A percentile compares a stretch with the other conserved stretches of the same genome.
These are phyloP conservation scores for Hypoxylon perforatum DNA, from an alignment of 495 filamentous ascomycete genomes.

Conservation along the genomic window DNA sequence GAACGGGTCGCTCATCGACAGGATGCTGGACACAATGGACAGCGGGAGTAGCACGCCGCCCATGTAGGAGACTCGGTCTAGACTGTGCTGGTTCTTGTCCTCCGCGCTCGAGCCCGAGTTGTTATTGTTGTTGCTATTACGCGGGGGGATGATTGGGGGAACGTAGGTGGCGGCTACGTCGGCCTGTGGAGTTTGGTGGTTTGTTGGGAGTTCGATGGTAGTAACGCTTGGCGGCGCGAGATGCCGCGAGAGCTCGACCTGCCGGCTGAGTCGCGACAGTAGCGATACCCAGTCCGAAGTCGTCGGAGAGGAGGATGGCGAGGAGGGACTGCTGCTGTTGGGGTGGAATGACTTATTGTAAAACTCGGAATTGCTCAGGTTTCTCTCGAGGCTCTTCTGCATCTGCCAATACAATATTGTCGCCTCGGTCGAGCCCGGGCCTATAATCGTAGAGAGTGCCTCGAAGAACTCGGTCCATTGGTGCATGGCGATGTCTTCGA, in stretches of 20 bases:
- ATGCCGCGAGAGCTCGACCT: conserved; percentile 32
- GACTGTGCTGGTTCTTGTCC: conserved; percentile 49
- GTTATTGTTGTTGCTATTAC: not conserved
- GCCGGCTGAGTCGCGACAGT: conserved; percentile 41
- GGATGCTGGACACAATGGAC: conserved; percentile 54
- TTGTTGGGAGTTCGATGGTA: not conserved
- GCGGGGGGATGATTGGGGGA: not conserved
- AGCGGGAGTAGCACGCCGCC: conserved; percentile 56
- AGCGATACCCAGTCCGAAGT: conserved; percentile 43
- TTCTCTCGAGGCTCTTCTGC: conserved; percentile 49
- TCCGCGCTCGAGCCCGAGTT: not conserved
- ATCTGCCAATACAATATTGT: conserved; percentile 42
- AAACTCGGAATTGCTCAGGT: conserved; percentile 32
- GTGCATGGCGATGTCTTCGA: conserved; percentile 44
- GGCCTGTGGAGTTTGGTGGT: not conserved
- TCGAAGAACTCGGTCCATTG: conserved; percentile 54
- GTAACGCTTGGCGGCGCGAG: conserved; percentile 8
- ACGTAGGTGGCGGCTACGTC: not conserved
- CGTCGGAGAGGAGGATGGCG: not conserved
- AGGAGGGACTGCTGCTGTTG: not conserved
- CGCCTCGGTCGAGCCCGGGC: not conserved
- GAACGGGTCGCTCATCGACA: conserved; percentile 55
- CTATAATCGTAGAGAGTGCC: conserved; percentile 21
- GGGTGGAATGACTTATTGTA: not conserved
- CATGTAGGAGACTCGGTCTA: conserved; percentile 56